phyloP scores from a whole-genome alignment of 2,329 filamentous ascomycete genomes.

The Penicillium sp. region DNA sequence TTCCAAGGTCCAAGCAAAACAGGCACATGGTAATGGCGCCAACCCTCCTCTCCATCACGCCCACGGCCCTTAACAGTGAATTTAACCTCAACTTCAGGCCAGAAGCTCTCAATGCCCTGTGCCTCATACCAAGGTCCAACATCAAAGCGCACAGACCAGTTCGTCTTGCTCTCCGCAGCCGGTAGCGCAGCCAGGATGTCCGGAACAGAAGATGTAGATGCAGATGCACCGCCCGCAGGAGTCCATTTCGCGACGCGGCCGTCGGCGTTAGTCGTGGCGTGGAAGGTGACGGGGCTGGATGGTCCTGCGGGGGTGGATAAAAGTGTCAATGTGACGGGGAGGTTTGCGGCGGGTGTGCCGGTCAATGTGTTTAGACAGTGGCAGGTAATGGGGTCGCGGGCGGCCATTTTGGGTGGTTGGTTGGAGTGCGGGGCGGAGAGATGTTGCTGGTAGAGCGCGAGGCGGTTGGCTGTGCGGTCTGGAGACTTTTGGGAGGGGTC shows the following conservation, averaged over 20 bases:
- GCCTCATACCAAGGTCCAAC: slow-evolving; percentile 50
- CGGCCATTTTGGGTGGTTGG: slow-evolving; percentile 29
- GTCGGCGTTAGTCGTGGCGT: slow-evolving; percentile 46
- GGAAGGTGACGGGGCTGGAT: slow-evolving; percentile 32
- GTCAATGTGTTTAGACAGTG: slow-evolving; percentile 53
- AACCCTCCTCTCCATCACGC: slow-evolving; percentile 41
- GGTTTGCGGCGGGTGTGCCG: slow-evolving; percentile 44
- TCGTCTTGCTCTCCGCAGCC: slow-evolving; percentile 39
- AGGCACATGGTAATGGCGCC: slow-evolving; percentile 54
- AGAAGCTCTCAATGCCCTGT: slow-evolving; percentile 51
- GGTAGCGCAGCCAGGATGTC: slow-evolving; percentile 37
- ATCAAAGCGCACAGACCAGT: slow-evolving; percentile 49
- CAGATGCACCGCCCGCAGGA: slow-evolving; percentile 21
- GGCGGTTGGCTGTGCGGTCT: slow-evolving; percentile 32
- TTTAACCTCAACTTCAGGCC: slow-evolving; percentile 53
- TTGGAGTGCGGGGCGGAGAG: slow-evolving; percentile 19
- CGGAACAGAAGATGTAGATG: slow-evolving; percentile 23
- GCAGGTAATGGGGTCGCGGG: slow-evolving; percentile 50
- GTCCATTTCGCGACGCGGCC: slow-evolving; percentile 49
- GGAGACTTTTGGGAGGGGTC: slow-evolving; percentile 16
- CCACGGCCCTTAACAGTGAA: slow-evolving; percentile 50
- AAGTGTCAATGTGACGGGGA: slow-evolving; percentile 53
- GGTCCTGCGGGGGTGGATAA: slow-evolving; percentile 55
- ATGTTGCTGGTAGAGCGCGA: slow-evolving; percentile 37
- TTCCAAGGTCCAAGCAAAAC: slow-evolving; percentile 52